Percentiles rank a stretch among this genome's conserved stretches.
phyloP scores from a whole-genome alignment of 768 basidiomycete genomes.

The Steccherinum ochraceum region DNA sequence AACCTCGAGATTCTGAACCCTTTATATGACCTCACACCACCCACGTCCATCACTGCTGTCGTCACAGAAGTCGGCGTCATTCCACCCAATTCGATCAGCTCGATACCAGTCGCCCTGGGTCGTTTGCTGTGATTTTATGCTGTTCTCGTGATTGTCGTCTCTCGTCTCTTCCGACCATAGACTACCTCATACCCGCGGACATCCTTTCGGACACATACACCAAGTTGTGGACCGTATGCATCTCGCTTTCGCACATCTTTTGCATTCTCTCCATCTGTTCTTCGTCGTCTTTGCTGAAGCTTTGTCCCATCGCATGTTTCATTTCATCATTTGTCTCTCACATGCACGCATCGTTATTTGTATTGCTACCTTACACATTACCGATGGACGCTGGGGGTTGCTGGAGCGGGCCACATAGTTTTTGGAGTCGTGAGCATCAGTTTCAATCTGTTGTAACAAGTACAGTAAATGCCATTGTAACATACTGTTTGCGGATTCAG shows the following conservation, averaged over 20 bases:
- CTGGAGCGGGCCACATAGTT: not conserved
- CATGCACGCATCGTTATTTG: not conserved
- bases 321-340: constrained; percentile 1
- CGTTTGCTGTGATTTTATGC: constrained; percentile 21
- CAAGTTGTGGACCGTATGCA: constrained; percentile 5
- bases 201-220: not conserved
- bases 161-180: constrained; percentile 1
- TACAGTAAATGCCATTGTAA: too few species aligned
- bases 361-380: not conserved
- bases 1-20: constrained; percentile 80
- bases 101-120: constrained; percentile 66
- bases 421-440: not conserved
- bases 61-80: constrained; percentile 97
- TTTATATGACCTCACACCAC: constrained; percentile 91
- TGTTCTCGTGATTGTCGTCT: not conserved
- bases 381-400: not conserved
- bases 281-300: constrained; percentile 7
- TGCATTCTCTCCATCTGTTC: constrained; percentile 12
- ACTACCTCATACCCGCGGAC: not conserved
- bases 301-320: constrained; percentile 4
- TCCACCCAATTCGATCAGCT: constrained; percentile 85
- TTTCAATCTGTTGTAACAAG: not conserved
- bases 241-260: constrained; percentile 6
- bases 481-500: too few species aligned
- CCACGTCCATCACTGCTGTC: constrained; percentile 88